These are phyloP conservation scores for Myotisia sp. DNA, from an alignment of 2,329 filamentous ascomycete genomes.

Conservation along the genomic window DNA sequence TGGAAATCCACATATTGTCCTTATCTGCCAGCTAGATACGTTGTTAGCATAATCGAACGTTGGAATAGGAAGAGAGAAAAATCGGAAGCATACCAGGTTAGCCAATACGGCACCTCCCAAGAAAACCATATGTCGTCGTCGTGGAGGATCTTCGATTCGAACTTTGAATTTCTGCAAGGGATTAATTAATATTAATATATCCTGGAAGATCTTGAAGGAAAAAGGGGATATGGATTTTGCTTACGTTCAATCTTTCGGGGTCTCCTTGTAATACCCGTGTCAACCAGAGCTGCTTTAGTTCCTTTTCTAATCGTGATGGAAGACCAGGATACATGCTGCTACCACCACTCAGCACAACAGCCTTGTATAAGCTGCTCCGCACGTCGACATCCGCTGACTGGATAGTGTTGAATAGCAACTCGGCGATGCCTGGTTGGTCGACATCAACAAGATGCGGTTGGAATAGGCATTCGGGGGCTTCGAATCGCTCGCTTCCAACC, in stretches of 20 bases:
- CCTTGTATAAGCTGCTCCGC: constrained; percentile 85
- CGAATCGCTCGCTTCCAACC: constrained; percentile 92
- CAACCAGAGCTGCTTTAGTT: constrained; percentile 96
- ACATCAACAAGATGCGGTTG: constrained; percentile 96
- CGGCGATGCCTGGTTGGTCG: constrained; percentile 89
- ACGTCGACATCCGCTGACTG: constrained; percentile 93
- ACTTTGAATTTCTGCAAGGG: constrained; percentile 82
- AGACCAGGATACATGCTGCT: constrained; percentile 98
- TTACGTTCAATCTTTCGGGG: constrained; percentile 68
- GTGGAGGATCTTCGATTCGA: constrained; percentile 90
- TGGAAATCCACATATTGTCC: constrained; percentile 97
- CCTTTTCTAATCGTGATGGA: constrained; percentile 89
- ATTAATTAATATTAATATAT: constrained; percentile 1
- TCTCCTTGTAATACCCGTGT: constrained; percentile 81
- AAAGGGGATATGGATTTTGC: constrained; percentile 13
- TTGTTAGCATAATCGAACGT: background rate
- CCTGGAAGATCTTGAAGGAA: background rate
- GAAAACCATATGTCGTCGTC: constrained; percentile 98
- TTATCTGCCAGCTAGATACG: constrained; percentile 72
- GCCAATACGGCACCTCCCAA: constrained; percentile 88
- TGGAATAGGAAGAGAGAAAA: background rate
- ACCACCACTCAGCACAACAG: constrained; percentile 88
- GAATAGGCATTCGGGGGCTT: constrained; percentile 95
- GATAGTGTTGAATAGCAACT: constrained; percentile 98
- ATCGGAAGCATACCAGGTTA: constrained; percentile 54